Conservation (phyloP, 2,329 filamentous ascomycete species). For the Pseudocercospora fuligena region DNA sequence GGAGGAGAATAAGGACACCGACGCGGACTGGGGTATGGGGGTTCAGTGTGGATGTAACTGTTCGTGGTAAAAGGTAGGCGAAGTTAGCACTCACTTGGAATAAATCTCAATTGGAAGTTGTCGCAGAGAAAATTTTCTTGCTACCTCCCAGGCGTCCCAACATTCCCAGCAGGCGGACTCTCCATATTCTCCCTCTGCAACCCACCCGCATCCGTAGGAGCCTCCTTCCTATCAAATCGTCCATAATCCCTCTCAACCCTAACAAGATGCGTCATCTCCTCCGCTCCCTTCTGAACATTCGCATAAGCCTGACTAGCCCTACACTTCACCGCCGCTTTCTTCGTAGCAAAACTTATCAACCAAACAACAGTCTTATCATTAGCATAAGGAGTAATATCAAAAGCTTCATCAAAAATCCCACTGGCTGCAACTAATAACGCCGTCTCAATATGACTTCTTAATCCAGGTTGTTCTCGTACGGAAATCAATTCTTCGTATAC, state of each 20-base stretch:
- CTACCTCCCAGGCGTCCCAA: not conserved
- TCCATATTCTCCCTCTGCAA: not conserved
- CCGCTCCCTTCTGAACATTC: constrained; percentile 11
- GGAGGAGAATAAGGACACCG: no score
- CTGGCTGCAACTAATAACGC: not conserved
- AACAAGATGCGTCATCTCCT: constrained; percentile 14
- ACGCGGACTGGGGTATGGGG: no score
- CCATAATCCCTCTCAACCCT: constrained; percentile 17
- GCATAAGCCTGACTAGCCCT: not conserved
- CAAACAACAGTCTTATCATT: constrained; percentile 15
- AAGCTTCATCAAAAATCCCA: constrained; percentile 9
- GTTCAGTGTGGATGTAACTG: no score
- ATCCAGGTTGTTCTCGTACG: not conserved
- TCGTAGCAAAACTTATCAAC: constrained; percentile 16
- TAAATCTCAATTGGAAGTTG: no score
- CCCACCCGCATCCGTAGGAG: not conserved
- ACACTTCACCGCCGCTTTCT: constrained; percentile 14
- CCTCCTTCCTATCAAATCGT: constrained; percentile 1
- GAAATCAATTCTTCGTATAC: constrained; percentile 18
- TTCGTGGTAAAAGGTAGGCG: no score
- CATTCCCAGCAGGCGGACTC: not conserved
- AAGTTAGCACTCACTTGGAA: no score
- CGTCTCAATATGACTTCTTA: constrained; percentile 3
- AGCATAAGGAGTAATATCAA: constrained; percentile 14
- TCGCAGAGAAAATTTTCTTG: no score